Base-by-base conservation (phyloP, 2,329 filamentous ascomycete species). In the Aplosporella prunicola region DNA sequence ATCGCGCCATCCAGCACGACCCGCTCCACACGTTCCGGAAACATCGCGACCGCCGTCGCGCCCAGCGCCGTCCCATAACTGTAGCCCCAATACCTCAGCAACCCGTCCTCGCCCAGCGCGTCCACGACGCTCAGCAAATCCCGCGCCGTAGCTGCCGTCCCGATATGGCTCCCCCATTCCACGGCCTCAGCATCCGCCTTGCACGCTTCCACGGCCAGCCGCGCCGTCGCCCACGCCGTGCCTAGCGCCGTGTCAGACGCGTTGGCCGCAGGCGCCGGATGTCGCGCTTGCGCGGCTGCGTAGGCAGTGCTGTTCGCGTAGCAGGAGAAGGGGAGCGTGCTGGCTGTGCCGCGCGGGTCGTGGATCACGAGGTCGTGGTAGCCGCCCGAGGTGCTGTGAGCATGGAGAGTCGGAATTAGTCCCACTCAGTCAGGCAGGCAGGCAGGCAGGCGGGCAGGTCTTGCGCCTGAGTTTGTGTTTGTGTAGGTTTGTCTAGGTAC, bases 101-200 rank as follows among this genome's bases (percentile, higher is more conserved):
- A 14, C 9, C 60, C 60, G 39, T 66, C 63, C 32, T 64, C 63
- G 1, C 45, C 52, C 2, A 67, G 45, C 1, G 63, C 62, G 35
- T 70, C 66, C 0, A 63, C 62, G 34, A 71, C 58, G 5, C 47
- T 38, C 41, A 67, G 60, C 44, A 69, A 51, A 41, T 72, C 68
- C 23, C 66, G 49, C 0, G 58, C 67, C 0, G 57, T 53, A 41
- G 63, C 69, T 0, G 62, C 60, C 0, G 65, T 69, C 10, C 67
- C 63, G 4, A 69, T 47, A 7, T 62, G 45, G 4, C 39, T 35
- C 1, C 55, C 64, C 1, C 45, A 20, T 61, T 3, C 26, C 29
- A 42, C 45, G 9, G 20, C 20, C 11, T 27, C 18, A 15, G 43
- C 43, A 13, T 35, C 9, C 11, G 20, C 17, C 11, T 38, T n/a